Evolutionary conservation across 257 asterid species (phyloP).

Genomic region (Sherardia arvensis): DNA sequence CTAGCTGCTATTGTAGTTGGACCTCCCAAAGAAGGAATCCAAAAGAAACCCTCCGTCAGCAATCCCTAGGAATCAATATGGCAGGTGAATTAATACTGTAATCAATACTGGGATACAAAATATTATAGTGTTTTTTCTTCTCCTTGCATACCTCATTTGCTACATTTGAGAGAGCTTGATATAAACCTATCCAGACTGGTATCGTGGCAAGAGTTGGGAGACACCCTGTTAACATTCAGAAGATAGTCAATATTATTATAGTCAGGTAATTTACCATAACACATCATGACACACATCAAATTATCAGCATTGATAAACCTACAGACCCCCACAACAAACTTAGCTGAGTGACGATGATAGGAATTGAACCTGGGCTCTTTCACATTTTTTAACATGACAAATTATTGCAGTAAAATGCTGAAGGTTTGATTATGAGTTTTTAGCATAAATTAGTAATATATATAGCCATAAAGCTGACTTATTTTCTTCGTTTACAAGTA

Average conservation of each 20-base stretch:
- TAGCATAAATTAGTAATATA: no score
- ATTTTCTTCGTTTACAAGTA: neutral
- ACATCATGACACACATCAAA: neutral
- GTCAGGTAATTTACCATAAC: neutral
- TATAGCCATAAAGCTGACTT: neutral
- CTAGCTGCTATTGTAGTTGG: constrained; percentile 99
- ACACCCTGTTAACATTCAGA: constrained; percentile 55
- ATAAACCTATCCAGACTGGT: constrained; percentile 97
- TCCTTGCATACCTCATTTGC: constrained; percentile 79
- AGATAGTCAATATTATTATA: neutral
- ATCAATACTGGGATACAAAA: neutral
- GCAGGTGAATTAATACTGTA: neutral
- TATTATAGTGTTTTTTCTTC: constrained; percentile 17
- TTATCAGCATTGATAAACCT: neutral
- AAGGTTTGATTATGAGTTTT: neutral
- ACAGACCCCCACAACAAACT: neutral
- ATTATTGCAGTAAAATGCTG: neutral
- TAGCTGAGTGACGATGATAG: neutral
- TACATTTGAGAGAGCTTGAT: constrained; percentile 97
- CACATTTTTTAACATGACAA: neutral
- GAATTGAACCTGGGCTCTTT: neutral
- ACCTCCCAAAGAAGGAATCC: constrained; percentile 99
- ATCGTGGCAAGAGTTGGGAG: constrained; percentile 98
- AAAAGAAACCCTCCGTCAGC: constrained; percentile 96
- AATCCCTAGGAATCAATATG: constrained; percentile 53